These are phyloP conservation scores for Globisporangium iwayamae DNA, from an alignment of 352 stramenopile genomes.

Conservation along the genomic window DNA sequence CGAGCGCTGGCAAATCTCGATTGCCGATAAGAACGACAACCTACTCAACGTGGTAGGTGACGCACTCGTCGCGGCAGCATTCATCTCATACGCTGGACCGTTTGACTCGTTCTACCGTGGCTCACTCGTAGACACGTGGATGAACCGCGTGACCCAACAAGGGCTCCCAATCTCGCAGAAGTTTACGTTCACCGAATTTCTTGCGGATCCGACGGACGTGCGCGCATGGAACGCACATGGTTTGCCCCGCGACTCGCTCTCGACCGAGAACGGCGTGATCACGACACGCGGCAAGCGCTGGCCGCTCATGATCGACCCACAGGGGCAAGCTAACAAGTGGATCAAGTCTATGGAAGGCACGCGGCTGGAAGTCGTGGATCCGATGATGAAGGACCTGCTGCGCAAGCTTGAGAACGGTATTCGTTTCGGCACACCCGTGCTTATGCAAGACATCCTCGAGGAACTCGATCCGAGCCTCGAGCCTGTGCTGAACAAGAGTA, in stretches of 20 bases:
- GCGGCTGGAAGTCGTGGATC: constrained; percentile 89
- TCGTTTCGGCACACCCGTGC: constrained; percentile 89
- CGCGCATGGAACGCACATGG: constrained; percentile 94
- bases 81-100: constrained; percentile 94
- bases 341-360: constrained; percentile 93
- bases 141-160: constrained; percentile 81
- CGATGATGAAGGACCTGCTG: constrained; percentile 94
- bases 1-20: constrained; percentile 91
- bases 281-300: constrained; percentile 91
- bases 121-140: constrained; percentile 87
- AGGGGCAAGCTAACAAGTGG: constrained; percentile 96
- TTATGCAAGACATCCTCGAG: constrained; percentile 96
- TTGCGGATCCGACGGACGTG: constrained; percentile 92
- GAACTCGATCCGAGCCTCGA: constrained; percentile 95
- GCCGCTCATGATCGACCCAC: constrained; percentile 97
- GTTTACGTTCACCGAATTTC: constrained; percentile 92
- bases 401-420: constrained; percentile 94
- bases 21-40: constrained; percentile 86
- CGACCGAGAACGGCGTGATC: constrained; percentile 96
- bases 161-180: constrained; percentile 79
- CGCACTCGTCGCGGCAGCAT: constrained; percentile 90
- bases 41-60: constrained; percentile 91
- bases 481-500: constrained; percentile 92
- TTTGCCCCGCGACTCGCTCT: constrained; percentile 90
- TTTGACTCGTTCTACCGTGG: constrained; percentile 92